Conservation (phyloP, 148 eudicot species). For the Rheum nobile region DNA sequence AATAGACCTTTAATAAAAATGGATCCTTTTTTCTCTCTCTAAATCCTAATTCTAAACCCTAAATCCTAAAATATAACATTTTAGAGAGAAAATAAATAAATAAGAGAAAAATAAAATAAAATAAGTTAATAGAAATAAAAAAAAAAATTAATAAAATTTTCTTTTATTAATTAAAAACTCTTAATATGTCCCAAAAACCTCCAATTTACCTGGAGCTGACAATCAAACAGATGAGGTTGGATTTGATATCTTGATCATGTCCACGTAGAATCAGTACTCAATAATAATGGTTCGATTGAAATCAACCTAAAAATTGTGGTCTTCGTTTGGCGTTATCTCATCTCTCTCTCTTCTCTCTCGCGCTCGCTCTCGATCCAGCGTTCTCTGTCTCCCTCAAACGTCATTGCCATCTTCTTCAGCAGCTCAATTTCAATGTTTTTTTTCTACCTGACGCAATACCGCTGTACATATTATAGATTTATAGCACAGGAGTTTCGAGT, state of each 20-base stretch:
- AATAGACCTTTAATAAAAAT: no score
- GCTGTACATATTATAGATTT: not conserved
- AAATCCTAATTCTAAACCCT: no score
- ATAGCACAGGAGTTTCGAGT: not conserved
- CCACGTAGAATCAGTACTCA: not conserved
- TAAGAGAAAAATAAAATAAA: no score
- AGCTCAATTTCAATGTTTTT: not conserved
- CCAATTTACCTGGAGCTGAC: not conserved
- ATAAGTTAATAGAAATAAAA: no score
- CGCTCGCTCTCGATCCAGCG: not conserved
- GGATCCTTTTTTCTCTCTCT: no score
- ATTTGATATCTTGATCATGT: not conserved
- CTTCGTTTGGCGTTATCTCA: constrained; percentile 4
- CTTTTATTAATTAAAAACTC: no score
- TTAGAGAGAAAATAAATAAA: no score
- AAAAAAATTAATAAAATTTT: no score
- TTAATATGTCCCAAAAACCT: no score
- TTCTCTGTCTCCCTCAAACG: not conserved
- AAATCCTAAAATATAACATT: no score
- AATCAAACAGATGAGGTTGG: not conserved
- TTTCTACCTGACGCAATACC: constrained; percentile 3
- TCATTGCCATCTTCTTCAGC: constrained; percentile 4
- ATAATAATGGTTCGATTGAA: not conserved
- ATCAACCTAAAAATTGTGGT: constrained; percentile 1
- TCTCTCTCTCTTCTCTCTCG: constrained; percentile 2